Conservation (phyloP, 2,329 filamentous ascomycete genomes). For the Verticillium dahliae region DNA sequence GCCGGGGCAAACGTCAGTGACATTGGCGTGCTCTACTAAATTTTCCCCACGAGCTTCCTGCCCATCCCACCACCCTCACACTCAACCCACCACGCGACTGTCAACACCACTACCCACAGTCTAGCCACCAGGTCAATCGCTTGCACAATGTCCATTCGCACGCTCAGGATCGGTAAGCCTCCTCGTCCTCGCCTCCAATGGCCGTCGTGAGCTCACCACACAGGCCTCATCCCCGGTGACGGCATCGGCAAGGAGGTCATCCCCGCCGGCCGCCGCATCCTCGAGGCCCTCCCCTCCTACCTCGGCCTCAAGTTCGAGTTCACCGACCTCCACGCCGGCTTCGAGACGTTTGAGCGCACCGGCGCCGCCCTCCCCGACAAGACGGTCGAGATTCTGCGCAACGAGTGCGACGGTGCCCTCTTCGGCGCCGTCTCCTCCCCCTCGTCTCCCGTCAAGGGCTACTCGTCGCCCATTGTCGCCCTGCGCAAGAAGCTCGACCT, state of each 20-base stretch:
- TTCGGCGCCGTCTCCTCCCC: slow-evolving; percentile 96
- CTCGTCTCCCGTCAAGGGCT: slow-evolving; percentile 82
- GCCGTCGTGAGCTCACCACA: neutral
- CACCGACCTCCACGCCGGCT: slow-evolving; percentile 86
- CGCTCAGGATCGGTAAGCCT: slow-evolving; percentile 32
- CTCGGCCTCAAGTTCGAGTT: slow-evolving; percentile 91
- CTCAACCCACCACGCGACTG: neutral
- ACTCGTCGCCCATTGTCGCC: slow-evolving; percentile 93
- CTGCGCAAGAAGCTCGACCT: slow-evolving; percentile 92
- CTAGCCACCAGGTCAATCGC: slow-evolving; percentile 6
- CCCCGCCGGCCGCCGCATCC: slow-evolving; percentile 81
- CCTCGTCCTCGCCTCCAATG: neutral
- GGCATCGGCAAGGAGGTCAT: slow-evolving; percentile 99
- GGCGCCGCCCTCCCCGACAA: slow-evolving; percentile 83
- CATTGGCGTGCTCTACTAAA: neutral
- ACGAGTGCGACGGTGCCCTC: slow-evolving; percentile 89
- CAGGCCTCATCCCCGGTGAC: slow-evolving; percentile 94
- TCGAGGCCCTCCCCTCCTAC: slow-evolving; percentile 90
- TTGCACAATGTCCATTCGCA: slow-evolving; percentile 31
- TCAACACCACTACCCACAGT: neutral
- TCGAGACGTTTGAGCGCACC: slow-evolving; percentile 85
- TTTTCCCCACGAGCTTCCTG: neutral
- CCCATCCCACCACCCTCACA: neutral
- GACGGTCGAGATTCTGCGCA: slow-evolving; percentile 82
- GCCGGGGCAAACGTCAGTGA: neutral